Base-by-base conservation (phyloP, 805 yeast genomes). In the Metschnikowia cerradonensis region DNA sequence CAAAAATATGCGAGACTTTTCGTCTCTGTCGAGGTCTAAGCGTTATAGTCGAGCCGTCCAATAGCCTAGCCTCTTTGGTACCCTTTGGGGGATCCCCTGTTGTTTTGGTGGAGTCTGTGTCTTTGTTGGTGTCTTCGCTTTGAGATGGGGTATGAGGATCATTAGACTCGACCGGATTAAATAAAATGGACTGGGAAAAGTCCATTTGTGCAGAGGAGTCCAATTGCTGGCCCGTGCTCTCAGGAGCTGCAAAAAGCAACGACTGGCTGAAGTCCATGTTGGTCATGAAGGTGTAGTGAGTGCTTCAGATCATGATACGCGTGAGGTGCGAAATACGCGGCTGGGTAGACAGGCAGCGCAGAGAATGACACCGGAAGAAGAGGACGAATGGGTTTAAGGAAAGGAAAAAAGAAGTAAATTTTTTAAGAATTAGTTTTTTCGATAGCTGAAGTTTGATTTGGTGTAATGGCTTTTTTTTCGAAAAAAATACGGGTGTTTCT, bases 181-280 rank as follows among this genome's bases (percentile, higher is more conserved):
- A 49, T 26, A 48, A 47, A 22, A 46, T 40, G 6, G 55, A 53
- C 32, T 33, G 49, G 2, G 51, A 38, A 14, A 45, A 45, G 13
- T 45, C 48, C 36, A 45, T 11, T 7, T 13, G 31, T 3, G n/a
- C 4, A 39, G 47, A 23, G 1, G 41, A 23, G 13, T 32, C 45
- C 38, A 42, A 34, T 6, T 30, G 39, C 41, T n/a, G 7, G 7
- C 36, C 45, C 38, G 13, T 14, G 19, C 33, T 7, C 17, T 20
- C 31, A 17, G 48, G 30, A 19, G 41, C 30, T 13, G 36, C 53
- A 40, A 59, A 59, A 7, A 59, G 51, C 7, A 50, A 38, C 33
- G 64, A 61, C 38, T 56, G 54, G 5, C 38, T 45, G 31, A 58
- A 52, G 40, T 50, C 59, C 32, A 56, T 19, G 31, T 50, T 55